phyloP scores from a whole-genome alignment of 225 moss, liverwort and hornwort genomes.

The Thuidium tamariscinum region DNA sequence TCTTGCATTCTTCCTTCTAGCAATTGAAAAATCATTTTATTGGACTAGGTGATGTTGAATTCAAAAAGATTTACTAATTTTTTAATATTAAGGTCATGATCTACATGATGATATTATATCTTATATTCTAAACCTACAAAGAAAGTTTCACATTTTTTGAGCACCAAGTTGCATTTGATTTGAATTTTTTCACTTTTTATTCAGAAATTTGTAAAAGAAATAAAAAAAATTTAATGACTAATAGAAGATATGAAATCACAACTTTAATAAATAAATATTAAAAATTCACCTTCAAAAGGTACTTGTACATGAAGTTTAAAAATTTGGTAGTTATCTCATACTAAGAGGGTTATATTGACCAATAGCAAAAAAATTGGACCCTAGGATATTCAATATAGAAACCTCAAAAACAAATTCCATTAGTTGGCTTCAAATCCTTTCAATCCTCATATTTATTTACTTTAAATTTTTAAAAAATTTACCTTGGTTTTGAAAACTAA shows the following conservation, averaged over 20 bases:
- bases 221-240: neutral
- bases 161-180: neutral
- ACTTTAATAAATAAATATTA: fast-evolving
- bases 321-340: neutral
- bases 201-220: neutral
- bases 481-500: neutral
- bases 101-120: neutral
- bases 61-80: too few relatives aligned
- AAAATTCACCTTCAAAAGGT: neutral
- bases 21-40: fast-evolving
- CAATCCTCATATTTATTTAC: too few relatives aligned
- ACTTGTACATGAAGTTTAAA: neutral
- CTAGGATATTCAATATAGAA: fast-evolving
- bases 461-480: neutral
- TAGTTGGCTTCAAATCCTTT: neutral
- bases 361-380: too few relatives aligned
- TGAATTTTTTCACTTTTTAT: neutral
- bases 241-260: neutral
- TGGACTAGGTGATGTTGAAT: too few relatives aligned
- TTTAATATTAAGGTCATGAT: neutral
- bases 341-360: neutral
- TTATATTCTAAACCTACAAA: fast-evolving
- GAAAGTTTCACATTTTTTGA: neutral
- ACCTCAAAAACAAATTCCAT: neutral
- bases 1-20: too few relatives aligned